These are phyloP conservation scores for Plasmodium gallinaceum DNA, from an alignment of 169 alveolate species.

Conservation along the genomic window DNA sequence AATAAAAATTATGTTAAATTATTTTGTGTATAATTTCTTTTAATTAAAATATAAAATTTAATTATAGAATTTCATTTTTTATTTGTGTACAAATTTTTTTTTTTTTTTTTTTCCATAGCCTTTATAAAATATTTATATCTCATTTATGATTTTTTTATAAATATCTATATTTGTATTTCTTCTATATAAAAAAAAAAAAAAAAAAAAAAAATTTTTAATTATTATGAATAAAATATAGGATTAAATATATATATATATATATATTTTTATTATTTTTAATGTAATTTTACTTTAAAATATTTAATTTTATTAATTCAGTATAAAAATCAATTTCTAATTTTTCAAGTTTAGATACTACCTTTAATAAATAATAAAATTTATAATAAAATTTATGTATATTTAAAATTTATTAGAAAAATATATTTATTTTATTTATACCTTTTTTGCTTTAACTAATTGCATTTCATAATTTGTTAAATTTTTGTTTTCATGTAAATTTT, in stretches of 20 bases:
- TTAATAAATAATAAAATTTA: neutral
- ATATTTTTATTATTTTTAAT: too few species aligned
- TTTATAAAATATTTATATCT: constrained; percentile 15
- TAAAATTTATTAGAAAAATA: neutral
- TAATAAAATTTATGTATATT: neutral
- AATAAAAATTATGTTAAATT: neutral
- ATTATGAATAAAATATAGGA: neutral
- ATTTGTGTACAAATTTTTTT: neutral
- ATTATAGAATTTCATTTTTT: neutral
- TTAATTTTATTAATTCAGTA: constrained; percentile 38
- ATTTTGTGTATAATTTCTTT: neutral
- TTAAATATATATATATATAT: too few species aligned
- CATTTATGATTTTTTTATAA: constrained; percentile 50
- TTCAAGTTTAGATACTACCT: constrained; percentile 45
- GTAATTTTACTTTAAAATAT: constrained; percentile 31
- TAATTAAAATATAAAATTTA: neutral
- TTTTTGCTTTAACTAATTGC: constrained; percentile 68
- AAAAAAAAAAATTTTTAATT: constrained; percentile 5
- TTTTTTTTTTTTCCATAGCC: neutral
- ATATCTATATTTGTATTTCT: constrained; percentile 45
- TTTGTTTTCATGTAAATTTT: constrained; percentile 19
- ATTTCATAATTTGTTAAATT: constrained; percentile 38
- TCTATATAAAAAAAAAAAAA: constrained; percentile 28
- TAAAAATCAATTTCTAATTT: constrained; percentile 52
- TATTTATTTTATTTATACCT: constrained; percentile 26